Evolutionary conservation across 139 green algal genomes (phyloP), one percentile per base, ranked within the genome.

Genomic region (Spirogloea muscicola): DNA sequence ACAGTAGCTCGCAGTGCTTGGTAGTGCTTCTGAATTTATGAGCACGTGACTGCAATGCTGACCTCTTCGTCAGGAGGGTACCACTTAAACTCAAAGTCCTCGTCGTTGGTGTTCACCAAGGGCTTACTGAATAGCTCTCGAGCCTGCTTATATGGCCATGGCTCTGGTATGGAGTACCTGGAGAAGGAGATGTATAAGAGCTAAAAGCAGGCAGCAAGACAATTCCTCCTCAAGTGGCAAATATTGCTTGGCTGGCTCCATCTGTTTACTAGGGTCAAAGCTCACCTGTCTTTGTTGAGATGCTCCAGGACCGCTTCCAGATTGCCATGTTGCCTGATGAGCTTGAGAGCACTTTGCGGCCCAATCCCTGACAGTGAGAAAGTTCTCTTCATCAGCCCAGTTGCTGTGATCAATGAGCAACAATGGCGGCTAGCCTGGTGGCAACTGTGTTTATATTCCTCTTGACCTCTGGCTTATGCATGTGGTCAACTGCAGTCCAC

Each of bases 71-170:
- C 93, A 0, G 91, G 88, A 2, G 80, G 68, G 7, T 16, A 84
- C 94, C 93, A 98, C 68, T 96, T 96, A 49, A 78, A 44, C 34
- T 74, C 74, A 60, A 49, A 44, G 6, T 74, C 21, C 21, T 80
- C 34, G 42, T 68, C 48, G 0, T 67, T 39, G 43, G 43, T 18
- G 25, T 51, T 77, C 10, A 92, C 87, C 68, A 88, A 79, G 31
- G 87, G 84, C 21, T 79, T 43, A 61, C 90, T 90, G 85, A 96
- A 96, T 18, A 96, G 82, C 29, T 70, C 66, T 9, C 87, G 81
- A 1, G 89, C 93, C 70, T 95, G 88, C 55, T 93, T 78, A 76
- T 91, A 95, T 4, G 88, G 88, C 72, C 91, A 98, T 29, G 86
- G 81, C 0, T 97, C 90, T 1, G 93, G 92, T 0, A 97, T 60